Evolutionary conservation across 179 eudicot genomes (phyloP).

Genomic region (Camellia oleifera): DNA sequence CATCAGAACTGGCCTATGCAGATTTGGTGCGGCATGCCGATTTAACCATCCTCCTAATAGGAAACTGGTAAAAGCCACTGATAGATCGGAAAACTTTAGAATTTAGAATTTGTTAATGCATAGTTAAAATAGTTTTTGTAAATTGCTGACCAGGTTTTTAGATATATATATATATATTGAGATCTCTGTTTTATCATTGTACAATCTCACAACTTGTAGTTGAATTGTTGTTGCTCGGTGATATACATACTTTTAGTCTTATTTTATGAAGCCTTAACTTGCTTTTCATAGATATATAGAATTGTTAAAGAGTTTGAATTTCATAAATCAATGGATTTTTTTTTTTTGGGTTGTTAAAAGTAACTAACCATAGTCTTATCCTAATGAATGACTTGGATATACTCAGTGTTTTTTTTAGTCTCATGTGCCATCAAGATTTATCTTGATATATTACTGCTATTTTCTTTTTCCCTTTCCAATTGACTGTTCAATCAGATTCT

Average conservation of each 20-base stretch:
- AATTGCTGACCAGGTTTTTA: background rate
- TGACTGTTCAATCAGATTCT: constrained; percentile 27
- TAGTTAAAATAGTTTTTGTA: constrained; percentile 9
- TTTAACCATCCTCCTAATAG: constrained; percentile 92
- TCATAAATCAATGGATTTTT: background rate
- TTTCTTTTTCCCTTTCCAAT: background rate
- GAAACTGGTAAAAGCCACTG: constrained; percentile 53
- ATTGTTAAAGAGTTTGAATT: background rate
- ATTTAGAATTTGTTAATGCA: constrained; percentile 12
- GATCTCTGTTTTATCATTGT: background rate
- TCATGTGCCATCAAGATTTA: background rate
- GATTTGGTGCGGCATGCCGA: constrained; percentile 86
- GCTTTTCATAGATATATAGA: background rate
- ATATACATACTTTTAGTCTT: constrained; percentile 2
- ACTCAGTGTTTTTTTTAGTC: background rate
- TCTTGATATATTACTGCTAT: background rate
- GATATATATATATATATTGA: background rate
- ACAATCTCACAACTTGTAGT: background rate
- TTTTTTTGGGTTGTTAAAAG: too few relatives aligned
- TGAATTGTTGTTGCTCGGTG: background rate
- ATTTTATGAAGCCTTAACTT: constrained; percentile 1
- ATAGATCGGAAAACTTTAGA: background rate
- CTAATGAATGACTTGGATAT: background rate
- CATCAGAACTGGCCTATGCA: constrained; percentile 93
- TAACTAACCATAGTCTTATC: background rate